phyloP scores from a whole-genome alignment of 2,329 filamentous ascomycete species.

The Metarhizium brunneum region DNA sequence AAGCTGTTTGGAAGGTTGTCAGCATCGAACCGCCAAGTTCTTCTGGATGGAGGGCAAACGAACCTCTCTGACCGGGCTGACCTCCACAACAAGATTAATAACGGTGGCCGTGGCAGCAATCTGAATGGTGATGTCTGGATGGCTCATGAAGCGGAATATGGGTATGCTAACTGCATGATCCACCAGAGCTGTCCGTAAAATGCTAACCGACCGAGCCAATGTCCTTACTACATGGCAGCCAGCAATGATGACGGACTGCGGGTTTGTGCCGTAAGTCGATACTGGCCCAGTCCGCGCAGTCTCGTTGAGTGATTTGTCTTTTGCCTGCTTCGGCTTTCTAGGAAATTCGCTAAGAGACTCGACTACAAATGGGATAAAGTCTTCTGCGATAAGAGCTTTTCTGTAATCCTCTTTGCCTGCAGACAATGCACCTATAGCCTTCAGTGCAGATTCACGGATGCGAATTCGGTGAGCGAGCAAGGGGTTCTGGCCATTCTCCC shows the following conservation, averaged over 20 bases:
- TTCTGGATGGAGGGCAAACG: conserved; percentile 8
- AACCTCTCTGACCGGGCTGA: conserved; percentile 85
- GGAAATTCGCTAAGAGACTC: conserved; percentile 61
- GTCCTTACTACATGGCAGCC: conserved; percentile 76
- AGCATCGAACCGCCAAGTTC: conserved; percentile 7
- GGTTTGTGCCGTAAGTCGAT: conserved; percentile 60
- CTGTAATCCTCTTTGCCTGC: conserved; percentile 76
- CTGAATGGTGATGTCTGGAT: conserved; percentile 69
- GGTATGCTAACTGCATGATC: conserved; percentile 76
- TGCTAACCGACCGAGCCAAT: conserved; percentile 74
- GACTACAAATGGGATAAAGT: conserved; percentile 72
- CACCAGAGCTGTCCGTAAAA: conserved; percentile 76
- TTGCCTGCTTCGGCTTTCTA: conserved; percentile 35
- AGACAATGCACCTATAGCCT: conserved; percentile 72
- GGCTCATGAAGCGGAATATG: conserved; percentile 64
- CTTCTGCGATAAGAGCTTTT: conserved; percentile 72
- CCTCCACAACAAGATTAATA: conserved; percentile 77
- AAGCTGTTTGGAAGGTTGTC: conserved; percentile 35
- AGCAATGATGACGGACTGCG: conserved; percentile 68
- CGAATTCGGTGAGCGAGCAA: conserved; percentile 59
- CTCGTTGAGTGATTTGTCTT: conserved; percentile 28
- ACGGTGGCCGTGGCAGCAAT: conserved; percentile 78
- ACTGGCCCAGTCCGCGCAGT: conserved; percentile 18
- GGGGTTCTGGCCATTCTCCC: conserved; percentile 51
- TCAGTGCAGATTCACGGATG: conserved; percentile 66